A percentile compares a stretch with the other conserved stretches of the same genome.
These are phyloP conservation scores for Globomyces pollinis-pini DNA, from an alignment of 192 early-diverging fungal species.

Conservation along the genomic window DNA sequence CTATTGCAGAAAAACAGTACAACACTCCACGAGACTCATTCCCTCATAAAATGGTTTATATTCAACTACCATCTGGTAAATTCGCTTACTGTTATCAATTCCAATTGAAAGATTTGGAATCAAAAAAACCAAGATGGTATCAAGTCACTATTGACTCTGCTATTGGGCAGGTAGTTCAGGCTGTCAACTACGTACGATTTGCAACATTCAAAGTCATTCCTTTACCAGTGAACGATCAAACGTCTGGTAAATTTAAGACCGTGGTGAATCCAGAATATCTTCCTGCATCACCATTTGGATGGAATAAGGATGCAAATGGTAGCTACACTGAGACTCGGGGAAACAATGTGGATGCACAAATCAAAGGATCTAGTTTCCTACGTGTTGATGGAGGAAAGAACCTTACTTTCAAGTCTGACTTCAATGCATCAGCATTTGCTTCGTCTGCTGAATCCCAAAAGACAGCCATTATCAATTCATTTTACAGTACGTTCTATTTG, in stretches of 20 bases:
- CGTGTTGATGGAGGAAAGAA: too few relatives aligned
- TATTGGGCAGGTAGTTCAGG: background rate
- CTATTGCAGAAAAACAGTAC: background rate
- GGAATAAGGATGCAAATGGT: background rate
- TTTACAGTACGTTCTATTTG: too few relatives aligned
- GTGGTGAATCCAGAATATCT: too few relatives aligned
- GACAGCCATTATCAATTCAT: constrained; percentile 4
- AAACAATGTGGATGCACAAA: background rate
- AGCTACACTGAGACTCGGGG: background rate
- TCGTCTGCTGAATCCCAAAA: constrained; percentile 3
- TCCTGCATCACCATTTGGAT: too few relatives aligned
- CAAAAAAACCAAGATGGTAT: too few relatives aligned
- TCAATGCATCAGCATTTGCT: background rate
- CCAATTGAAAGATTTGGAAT: background rate
- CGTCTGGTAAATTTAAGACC: too few relatives aligned
- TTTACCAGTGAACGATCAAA: too few relatives aligned
- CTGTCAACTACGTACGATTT: too few relatives aligned
- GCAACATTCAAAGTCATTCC: too few relatives aligned
- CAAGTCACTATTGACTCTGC: background rate
- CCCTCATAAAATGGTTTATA: background rate
- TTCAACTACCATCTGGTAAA: background rate
- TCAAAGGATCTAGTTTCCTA: too few relatives aligned
- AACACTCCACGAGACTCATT: background rate
- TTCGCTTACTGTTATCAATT: background rate
- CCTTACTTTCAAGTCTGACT: background rate